Percentiles rank a stretch among this genome's conserved stretches.
Conservation (phyloP, 495 filamentous ascomycete species). For the Penicillium herquei region DNA sequence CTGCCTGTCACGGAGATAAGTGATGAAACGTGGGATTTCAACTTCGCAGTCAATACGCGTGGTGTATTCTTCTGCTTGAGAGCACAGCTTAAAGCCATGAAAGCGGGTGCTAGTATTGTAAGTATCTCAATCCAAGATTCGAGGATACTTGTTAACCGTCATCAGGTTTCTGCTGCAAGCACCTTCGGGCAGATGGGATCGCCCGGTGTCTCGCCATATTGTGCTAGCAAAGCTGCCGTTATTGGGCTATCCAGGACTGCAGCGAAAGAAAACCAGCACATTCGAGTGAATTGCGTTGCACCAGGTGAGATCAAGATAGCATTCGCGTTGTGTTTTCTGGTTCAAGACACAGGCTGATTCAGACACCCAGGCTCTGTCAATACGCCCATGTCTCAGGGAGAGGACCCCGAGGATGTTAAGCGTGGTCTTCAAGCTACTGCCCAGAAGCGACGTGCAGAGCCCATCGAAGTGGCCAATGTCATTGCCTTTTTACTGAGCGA, state of each 20-base stretch:
- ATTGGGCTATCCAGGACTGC: conserved; percentile 53
- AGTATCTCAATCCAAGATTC: conserved; percentile 19
- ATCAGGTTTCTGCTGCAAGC: conserved; percentile 36
- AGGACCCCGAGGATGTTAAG: conserved; percentile 15
- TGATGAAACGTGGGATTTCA: conserved; percentile 45
- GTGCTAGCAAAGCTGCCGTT: conserved; percentile 52
- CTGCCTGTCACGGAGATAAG: conserved; percentile 30
- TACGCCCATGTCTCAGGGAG: conserved; percentile 14
- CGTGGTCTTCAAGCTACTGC: conserved; percentile 11
- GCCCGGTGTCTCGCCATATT: conserved; percentile 45
- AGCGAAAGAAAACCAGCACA: conserved; percentile 48
- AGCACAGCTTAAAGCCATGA: conserved; percentile 46
- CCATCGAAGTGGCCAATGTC: conserved; percentile 46
- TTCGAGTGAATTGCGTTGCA: conserved; percentile 51
- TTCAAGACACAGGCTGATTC: background rate
- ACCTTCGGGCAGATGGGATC: conserved; percentile 49
- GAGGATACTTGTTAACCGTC: background rate
- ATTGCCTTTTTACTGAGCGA: conserved; percentile 54
- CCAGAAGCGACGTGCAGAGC: conserved; percentile 33
- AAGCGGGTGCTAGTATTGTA: conserved; percentile 48
- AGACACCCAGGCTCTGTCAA: conserved; percentile 13
- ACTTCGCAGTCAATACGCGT: conserved; percentile 51
- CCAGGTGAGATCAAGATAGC: conserved; percentile 5
- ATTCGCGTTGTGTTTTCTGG: background rate
- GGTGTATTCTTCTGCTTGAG: conserved; percentile 53